These are phyloP conservation scores for Candida silvicultrix DNA, from an alignment of 805 yeast species.

Conservation along the genomic window DNA sequence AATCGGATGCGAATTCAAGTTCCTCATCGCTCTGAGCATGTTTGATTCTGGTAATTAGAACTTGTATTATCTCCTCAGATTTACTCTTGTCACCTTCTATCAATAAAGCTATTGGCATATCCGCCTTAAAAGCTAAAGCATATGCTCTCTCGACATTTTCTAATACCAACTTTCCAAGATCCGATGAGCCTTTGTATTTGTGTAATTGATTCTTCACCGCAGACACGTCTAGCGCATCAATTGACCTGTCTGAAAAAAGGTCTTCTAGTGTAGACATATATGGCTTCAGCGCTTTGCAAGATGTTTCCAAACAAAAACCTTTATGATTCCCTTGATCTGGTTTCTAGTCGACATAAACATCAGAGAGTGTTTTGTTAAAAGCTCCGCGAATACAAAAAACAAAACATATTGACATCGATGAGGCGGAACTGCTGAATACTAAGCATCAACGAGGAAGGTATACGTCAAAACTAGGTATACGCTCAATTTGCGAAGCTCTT, in stretches of 20 bases:
- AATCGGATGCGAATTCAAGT: background rate
- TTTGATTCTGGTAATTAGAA: background rate
- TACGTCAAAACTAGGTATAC: no score
- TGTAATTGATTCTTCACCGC: constrained; percentile 6
- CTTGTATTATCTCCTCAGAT: background rate
- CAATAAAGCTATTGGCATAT: background rate
- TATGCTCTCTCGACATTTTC: background rate
- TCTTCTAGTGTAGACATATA: background rate
- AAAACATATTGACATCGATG: no score
- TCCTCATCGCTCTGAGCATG: background rate
- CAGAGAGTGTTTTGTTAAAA: no score
- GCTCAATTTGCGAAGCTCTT: no score
- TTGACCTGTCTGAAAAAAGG: background rate
- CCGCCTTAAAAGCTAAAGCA: background rate
- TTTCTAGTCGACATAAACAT: no score
- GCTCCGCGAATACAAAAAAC: no score
- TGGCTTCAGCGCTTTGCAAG: no score
- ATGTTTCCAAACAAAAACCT: no score
- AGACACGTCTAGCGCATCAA: background rate
- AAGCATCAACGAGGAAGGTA: no score
- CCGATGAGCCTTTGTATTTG: background rate
- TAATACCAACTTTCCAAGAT: background rate
- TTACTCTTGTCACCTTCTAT: background rate
- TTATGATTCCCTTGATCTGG: no score
- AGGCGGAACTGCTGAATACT: no score